Percentiles rank a stretch among this genome's conserved stretches.
These are phyloP conservation scores for Lachnellula arida DNA, from an alignment of 2,329 filamentous ascomycete genomes.

Conservation along the genomic window DNA sequence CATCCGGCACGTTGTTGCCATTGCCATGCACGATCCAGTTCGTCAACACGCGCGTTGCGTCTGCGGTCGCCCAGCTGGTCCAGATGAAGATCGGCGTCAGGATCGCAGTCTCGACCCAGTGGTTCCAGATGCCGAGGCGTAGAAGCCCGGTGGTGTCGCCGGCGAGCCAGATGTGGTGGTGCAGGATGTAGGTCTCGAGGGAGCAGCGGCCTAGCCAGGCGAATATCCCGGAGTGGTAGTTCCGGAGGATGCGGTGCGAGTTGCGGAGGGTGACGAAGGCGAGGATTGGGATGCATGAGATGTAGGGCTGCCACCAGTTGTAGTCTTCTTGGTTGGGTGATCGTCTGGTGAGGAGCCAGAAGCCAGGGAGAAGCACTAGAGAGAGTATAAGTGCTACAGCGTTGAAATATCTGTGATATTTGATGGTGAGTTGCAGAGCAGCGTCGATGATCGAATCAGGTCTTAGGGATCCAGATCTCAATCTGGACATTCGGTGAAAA, in stretches of 20 bases:
- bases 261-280: conserved; percentile 51
- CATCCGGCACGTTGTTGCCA: not conserved
- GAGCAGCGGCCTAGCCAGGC: conserved; percentile 52
- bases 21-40: conserved; percentile 33
- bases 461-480: conserved; percentile 19
- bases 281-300: conserved; percentile 51
- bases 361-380: conserved; percentile 17
- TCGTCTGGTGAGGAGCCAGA: conserved; percentile 19
- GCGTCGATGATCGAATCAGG: conserved; percentile 24
- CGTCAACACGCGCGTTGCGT: conserved; percentile 36
- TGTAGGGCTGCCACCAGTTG: conserved; percentile 46
- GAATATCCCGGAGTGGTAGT: conserved; percentile 42
- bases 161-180: conserved; percentile 58
- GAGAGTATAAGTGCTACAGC: conserved; percentile 16
- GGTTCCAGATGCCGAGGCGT: conserved; percentile 29
- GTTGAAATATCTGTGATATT: conserved; percentile 10
- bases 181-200: conserved; percentile 55
- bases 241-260: conserved; percentile 36
- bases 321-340: conserved; percentile 40
- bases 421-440: conserved; percentile 13
- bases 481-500: conserved; percentile 30
- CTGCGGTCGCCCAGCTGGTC: conserved; percentile 35
- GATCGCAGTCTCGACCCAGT: conserved; percentile 35
- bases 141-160: conserved; percentile 52
- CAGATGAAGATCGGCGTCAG: conserved; percentile 41